Evolutionary conservation across 495 filamentous ascomycete species (phyloP).

Genomic region (Tirmania nivea): DNA sequence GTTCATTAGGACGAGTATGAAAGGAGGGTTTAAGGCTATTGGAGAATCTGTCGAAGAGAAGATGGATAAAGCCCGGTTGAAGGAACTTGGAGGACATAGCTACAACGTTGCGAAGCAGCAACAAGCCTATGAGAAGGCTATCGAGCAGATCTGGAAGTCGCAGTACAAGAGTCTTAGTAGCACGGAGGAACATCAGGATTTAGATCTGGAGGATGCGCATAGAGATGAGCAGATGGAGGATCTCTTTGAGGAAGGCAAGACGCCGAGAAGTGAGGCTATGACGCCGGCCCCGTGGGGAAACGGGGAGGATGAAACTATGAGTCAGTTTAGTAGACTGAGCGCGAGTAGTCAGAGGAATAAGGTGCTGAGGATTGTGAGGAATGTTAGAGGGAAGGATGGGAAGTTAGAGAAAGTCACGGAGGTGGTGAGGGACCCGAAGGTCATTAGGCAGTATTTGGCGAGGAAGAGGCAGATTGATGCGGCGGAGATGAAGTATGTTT

Average conservation of each 20-base stretch:
- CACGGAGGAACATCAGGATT: conserved; percentile 37
- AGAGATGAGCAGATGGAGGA: conserved; percentile 37
- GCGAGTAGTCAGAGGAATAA: conserved; percentile 43
- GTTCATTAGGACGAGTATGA: conserved; percentile 95
- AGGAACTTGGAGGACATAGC: conserved; percentile 79
- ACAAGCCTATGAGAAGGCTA: conserved; percentile 65
- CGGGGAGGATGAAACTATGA: conserved; percentile 59
- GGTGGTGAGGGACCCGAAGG: conserved; percentile 21
- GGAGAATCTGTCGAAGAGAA: conserved; percentile 76
- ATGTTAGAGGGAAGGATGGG: conserved; percentile 35
- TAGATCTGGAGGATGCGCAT: conserved; percentile 29
- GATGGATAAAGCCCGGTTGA: conserved; percentile 56
- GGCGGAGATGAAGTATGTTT: conserved; percentile 40
- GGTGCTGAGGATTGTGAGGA: conserved; percentile 50
- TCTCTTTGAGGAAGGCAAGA: conserved; percentile 37
- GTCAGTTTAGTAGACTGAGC: conserved; percentile 66
- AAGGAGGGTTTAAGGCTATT: conserved; percentile 81
- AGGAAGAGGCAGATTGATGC: conserved; percentile 34
- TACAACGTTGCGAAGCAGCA: conserved; percentile 94
- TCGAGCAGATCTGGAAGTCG: conserved; percentile 70
- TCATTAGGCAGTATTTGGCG: conserved; percentile 30
- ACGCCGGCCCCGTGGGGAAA: conserved; percentile 31
- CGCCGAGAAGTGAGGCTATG: conserved; percentile 38
- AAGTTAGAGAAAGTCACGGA: conserved; percentile 27
- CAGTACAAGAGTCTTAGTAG: conserved; percentile 60